phyloP scores from a whole-genome alignment of 495 filamentous ascomycete genomes.

The Chaetomium cochliodes region DNA sequence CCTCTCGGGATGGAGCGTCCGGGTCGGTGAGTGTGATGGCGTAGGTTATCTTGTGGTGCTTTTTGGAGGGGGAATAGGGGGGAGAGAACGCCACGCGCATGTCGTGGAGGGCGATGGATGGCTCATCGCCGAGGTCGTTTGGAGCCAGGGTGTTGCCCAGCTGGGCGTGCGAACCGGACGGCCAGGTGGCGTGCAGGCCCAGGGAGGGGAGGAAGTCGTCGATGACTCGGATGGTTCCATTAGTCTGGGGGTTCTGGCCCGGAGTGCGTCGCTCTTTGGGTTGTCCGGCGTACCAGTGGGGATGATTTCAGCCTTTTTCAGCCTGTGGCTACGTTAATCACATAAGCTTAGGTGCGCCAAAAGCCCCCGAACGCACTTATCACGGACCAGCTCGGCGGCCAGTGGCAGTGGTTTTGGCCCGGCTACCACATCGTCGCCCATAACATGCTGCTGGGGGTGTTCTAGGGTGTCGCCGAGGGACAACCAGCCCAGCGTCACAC shows the following conservation, averaged over 20 bases:
- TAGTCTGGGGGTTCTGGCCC: too few species aligned
- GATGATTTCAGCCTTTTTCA: constrained; percentile 61
- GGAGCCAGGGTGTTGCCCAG: constrained; percentile 64
- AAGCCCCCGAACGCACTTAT: background rate
- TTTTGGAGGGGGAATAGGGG: constrained; percentile 19
- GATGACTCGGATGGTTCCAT: constrained; percentile 43
- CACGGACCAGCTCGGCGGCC: constrained; percentile 1
- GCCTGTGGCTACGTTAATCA: constrained; percentile 35
- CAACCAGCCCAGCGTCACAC: background rate
- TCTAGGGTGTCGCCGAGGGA: background rate
- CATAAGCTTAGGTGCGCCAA: too few species aligned
- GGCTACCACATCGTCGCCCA: background rate
- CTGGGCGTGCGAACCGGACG: constrained; percentile 42
- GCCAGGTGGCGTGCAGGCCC: constrained; percentile 52
- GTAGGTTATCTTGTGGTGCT: constrained; percentile 25
- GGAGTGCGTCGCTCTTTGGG: background rate
- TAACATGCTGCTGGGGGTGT: background rate
- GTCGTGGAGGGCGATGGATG: constrained; percentile 43
- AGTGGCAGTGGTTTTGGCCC: background rate
- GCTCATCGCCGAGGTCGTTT: constrained; percentile 48
- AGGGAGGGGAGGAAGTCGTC: constrained; percentile 61
- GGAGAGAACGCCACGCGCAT: constrained; percentile 6
- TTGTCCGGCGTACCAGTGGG: constrained; percentile 46
- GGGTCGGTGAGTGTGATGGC: constrained; percentile 63
- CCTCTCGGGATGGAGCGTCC: constrained; percentile 62